Base-by-base conservation (phyloP, 768 basidiomycete genomes). In the Coprinopsis marcescibilis region DNA sequence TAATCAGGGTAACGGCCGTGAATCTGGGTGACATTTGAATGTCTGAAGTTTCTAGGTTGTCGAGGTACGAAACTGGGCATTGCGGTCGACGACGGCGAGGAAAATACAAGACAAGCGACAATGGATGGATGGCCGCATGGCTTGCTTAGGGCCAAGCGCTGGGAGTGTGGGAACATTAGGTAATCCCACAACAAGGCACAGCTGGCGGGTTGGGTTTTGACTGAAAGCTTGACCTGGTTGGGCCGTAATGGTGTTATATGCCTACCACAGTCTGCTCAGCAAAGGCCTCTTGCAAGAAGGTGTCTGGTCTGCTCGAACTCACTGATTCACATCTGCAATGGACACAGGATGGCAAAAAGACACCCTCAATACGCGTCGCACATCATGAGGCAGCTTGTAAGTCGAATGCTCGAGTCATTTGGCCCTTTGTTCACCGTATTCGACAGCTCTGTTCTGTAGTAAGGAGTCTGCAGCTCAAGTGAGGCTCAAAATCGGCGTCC, bases 231-330 rank as follows among this genome's bases (percentile, higher is more conserved):
- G 10, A n/a, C 30, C n/a, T n/a, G n/a, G n/a, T n/a, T n/a, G n/a
- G n/a, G n/a, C n/a, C n/a, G n/a, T n/a, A n/a, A n/a, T n/a, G n/a
- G n/a, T n/a, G n/a, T n/a, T n/a, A n/a, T n/a, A 84, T 85, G 83
- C 77, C 81, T 73, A 68, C 78, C 63, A 71, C 71, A 64, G 70
- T 79, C 61, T 82, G 79, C 68, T 77, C 80, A 59, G 87, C 85
- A 46, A 81, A 79, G 65, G 84, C 85, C 54, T 79, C 81, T 50
- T 93, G 85, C 80, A 93, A 93, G 69, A 94, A 93, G 71, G 64
- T 75, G 42, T 62, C 75, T 13, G 91, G 90, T 50, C 67, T 78
- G 50, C 78, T 94, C 52, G 77, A 87, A 58, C 80, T 94, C 58
- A 87, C 81, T 11, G 75, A 79, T 57, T 69, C 72, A 4, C 78